A percentile compares a stretch with the other conserved stretches of the same genome.
Conservation (phyloP, 2,329 filamentous ascomycete species). For the Cryphonectria naterciae region DNA sequence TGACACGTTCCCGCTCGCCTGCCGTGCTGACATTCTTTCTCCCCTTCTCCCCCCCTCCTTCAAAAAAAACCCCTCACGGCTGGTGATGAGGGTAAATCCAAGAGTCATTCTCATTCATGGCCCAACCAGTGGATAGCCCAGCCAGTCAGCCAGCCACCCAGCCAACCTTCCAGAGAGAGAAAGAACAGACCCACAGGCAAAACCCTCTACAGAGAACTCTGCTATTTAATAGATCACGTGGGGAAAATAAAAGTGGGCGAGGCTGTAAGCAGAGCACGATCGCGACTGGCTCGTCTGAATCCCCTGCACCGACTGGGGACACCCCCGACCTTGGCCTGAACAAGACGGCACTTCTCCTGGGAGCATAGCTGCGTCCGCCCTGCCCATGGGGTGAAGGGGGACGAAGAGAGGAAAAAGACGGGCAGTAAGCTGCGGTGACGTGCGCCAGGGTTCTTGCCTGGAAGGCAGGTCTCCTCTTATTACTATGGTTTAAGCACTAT, state of each 20-base stretch:
- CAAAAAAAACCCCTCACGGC: background rate
- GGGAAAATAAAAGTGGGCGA: background rate
- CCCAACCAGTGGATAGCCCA: background rate
- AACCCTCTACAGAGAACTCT: background rate
- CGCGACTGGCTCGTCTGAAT: constrained; percentile 23
- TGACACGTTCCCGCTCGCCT: background rate
- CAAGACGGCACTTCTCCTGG: constrained; percentile 24
- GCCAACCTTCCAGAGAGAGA: background rate
- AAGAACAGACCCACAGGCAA: background rate
- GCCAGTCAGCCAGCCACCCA: too few relatives aligned
- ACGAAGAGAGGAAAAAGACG: too few relatives aligned
- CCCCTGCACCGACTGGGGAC: constrained; percentile 12
- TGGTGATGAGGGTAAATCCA: too few relatives aligned
- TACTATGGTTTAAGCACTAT: background rate
- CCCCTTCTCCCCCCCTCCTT: too few relatives aligned
- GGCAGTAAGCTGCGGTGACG: background rate
- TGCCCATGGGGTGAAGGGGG: background rate
- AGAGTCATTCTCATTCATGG: background rate
- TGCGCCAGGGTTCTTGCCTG: constrained; percentile 15
- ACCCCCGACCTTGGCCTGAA: constrained; percentile 8
- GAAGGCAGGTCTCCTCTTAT: constrained; percentile 13
- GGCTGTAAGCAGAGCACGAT: constrained; percentile 9
- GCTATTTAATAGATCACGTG: background rate
- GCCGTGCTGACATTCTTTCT: background rate
- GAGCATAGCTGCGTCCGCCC: background rate